A percentile compares a stretch with the other conserved stretches of the same genome.
phyloP scores from a whole-genome alignment of 2,329 filamentous ascomycete species.

The Rachicladosporium sp. region DNA sequence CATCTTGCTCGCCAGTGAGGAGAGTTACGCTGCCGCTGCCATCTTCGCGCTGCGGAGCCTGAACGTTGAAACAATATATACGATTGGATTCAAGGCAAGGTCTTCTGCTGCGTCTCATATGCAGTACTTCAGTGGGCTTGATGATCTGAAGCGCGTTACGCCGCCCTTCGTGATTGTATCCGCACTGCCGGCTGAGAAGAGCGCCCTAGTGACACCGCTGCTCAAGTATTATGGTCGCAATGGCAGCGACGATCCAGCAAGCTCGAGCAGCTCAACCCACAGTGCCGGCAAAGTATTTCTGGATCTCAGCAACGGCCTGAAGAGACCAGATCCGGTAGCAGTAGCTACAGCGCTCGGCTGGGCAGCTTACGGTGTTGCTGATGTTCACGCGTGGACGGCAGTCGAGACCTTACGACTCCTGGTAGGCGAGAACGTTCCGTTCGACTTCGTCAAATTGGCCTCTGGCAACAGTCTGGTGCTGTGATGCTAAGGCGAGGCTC shows the following conservation, averaged over 20 bases:
- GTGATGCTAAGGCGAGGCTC: too few species aligned
- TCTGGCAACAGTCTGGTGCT: constrained; percentile 41
- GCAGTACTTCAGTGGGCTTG: constrained; percentile 54
- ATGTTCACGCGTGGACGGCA: constrained; percentile 73
- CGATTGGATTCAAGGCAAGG: constrained; percentile 60
- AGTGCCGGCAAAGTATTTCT: constrained; percentile 57
- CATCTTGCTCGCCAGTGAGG: constrained; percentile 59
- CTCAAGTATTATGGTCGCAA: constrained; percentile 50
- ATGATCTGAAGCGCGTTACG: constrained; percentile 68
- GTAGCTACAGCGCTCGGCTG: constrained; percentile 66
- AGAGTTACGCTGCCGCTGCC: constrained; percentile 64
- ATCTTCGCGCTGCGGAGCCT: constrained; percentile 70
- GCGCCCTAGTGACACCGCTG: constrained; percentile 63
- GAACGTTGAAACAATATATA: constrained; percentile 67
- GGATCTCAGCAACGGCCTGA: constrained; percentile 55
- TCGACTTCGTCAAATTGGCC: constrained; percentile 73
- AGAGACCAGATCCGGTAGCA: constrained; percentile 55
- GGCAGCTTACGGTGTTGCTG: constrained; percentile 64
- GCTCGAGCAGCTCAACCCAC: constrained; percentile 1
- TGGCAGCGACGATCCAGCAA: constrained; percentile 17
- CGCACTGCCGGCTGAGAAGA: constrained; percentile 66
- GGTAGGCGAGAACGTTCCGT: constrained; percentile 76
- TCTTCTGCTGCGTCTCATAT: constrained; percentile 52
- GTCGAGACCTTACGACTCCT: constrained; percentile 68
- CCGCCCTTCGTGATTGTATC: constrained; percentile 74